Evolutionary conservation across 768 basidiomycete genomes (phyloP).

Genomic region (Amanita thiersii): DNA sequence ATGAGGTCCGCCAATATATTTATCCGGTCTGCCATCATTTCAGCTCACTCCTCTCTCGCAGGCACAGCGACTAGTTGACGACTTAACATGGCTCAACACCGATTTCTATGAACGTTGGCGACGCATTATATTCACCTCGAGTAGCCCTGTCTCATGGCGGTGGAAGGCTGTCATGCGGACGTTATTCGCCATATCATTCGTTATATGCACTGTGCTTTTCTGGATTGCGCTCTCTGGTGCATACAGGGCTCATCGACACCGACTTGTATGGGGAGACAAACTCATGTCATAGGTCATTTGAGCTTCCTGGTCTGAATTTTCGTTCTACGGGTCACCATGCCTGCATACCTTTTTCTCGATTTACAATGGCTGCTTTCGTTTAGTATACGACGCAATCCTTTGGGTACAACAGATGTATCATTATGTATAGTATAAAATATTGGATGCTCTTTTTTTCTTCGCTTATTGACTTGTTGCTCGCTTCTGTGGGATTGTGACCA

Average conservation of each 20-base stretch:
- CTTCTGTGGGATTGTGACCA: no score
- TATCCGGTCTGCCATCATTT: slow-evolving; percentile 2
- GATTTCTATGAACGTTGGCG: slow-evolving; percentile 74
- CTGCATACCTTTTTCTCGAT: background rate
- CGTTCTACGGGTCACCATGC: background rate
- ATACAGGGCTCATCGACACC: slow-evolving; percentile 64
- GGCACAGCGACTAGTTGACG: slow-evolving; percentile 58
- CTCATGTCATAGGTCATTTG: slow-evolving; percentile 49
- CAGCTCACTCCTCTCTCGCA: slow-evolving; percentile 17
- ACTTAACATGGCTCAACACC: slow-evolving; percentile 70
- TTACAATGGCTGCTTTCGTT: background rate
- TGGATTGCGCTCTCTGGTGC: slow-evolving; percentile 60
- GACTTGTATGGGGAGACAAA: slow-evolving; percentile 74
- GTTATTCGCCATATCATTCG: slow-evolving; percentile 48
- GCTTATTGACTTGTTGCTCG: no score
- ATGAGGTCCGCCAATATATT: slow-evolving; percentile 38
- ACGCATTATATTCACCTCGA: slow-evolving; percentile 62
- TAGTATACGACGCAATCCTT: no score
- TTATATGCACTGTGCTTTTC: slow-evolving; percentile 49
- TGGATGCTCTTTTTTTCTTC: no score
- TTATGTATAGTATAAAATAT: slow-evolving; percentile 1
- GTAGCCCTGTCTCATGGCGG: slow-evolving; percentile 62
- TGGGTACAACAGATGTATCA: no score
- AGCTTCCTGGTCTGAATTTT: background rate
- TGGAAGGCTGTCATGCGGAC: slow-evolving; percentile 61